phyloP scores from a whole-genome alignment of 768 basidiomycete genomes.

The Psilocybe cubensis region DNA sequence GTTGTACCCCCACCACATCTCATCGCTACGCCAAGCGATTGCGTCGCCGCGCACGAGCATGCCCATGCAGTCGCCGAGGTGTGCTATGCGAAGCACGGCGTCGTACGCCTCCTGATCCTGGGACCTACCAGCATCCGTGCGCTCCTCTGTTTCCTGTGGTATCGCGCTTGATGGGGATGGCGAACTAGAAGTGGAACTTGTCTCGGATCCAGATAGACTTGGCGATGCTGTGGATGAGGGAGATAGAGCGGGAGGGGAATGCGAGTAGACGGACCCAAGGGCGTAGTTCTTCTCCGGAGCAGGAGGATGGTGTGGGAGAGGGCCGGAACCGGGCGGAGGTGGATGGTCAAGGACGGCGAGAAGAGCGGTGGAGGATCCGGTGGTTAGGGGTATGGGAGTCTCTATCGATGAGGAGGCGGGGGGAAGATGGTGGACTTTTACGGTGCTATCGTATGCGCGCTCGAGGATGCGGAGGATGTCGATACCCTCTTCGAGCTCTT shows the following conservation, averaged over 20 bases:
- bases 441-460: slow-evolving; percentile 67
- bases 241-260: background rate
- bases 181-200: too few species aligned
- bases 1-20: slow-evolving; percentile 87
- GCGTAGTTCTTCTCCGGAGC: slow-evolving; percentile 24
- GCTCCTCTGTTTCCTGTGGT: too few species aligned
- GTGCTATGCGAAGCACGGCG: slow-evolving; percentile 79
- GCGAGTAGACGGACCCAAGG: slow-evolving; percentile 20
- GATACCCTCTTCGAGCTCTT: slow-evolving; percentile 70
- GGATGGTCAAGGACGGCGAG: slow-evolving; percentile 63
- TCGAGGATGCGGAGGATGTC: slow-evolving; percentile 73
- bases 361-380: slow-evolving; percentile 71
- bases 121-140: too few species aligned
- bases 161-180: too few species aligned
- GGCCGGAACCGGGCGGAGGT: slow-evolving; percentile 25
- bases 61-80: slow-evolving; percentile 87
- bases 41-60: slow-evolving; percentile 81
- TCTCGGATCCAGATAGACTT: too few species aligned
- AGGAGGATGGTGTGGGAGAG: slow-evolving; percentile 17
- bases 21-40: slow-evolving; percentile 85
- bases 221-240: too few species aligned
- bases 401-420: too few species aligned
- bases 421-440: slow-evolving; percentile 59
- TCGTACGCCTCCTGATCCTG: slow-evolving; percentile 41
- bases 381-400: slow-evolving; percentile 38